phyloP scores from a whole-genome alignment of 345 rosid species.

The Litchi chinensis region DNA sequence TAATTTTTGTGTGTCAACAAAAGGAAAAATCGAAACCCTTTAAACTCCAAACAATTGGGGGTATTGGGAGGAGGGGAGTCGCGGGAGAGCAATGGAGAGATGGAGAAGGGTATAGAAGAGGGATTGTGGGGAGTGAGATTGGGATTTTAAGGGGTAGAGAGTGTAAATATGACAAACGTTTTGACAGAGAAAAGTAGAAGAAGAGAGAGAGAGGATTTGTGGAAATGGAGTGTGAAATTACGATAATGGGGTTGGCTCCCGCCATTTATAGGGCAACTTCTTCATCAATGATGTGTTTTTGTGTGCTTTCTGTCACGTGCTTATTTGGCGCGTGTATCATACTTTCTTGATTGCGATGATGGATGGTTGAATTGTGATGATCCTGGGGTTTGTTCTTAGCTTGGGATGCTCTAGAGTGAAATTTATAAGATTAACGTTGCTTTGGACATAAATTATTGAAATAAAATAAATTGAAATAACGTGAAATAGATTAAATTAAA shows the following conservation, averaged over 20 bases:
- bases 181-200: conserved; percentile 4
- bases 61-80: not conserved
- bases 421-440: too few relatives aligned
- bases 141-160: conserved; percentile 28
- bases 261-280: conserved; percentile 44
- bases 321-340: too few relatives aligned
- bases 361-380: too few relatives aligned
- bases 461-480: too few relatives aligned
- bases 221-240: conserved; percentile 3
- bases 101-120: conserved; percentile 1
- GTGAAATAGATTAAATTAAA: too few relatives aligned
- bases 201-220: conserved; percentile 33
- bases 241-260: conserved; percentile 28
- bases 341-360: too few relatives aligned
- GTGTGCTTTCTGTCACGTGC: conserved; percentile 8
- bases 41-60: conserved; percentile 29
- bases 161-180: conserved; percentile 26
- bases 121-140: conserved; percentile 29
- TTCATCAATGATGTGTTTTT: not conserved
- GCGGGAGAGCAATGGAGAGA: conserved; percentile 11
- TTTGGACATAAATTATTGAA: too few relatives aligned
- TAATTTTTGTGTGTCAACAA: conserved; percentile 20
- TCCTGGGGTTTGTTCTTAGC: too few relatives aligned
- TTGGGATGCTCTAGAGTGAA: too few relatives aligned
- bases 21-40: not conserved